A percentile compares a stretch with the other conserved stretches of the same genome.
Evolutionary conservation across 2,329 filamentous ascomycete genomes (phyloP).

Genomic region (Ceratocystis eucalypticola): DNA sequence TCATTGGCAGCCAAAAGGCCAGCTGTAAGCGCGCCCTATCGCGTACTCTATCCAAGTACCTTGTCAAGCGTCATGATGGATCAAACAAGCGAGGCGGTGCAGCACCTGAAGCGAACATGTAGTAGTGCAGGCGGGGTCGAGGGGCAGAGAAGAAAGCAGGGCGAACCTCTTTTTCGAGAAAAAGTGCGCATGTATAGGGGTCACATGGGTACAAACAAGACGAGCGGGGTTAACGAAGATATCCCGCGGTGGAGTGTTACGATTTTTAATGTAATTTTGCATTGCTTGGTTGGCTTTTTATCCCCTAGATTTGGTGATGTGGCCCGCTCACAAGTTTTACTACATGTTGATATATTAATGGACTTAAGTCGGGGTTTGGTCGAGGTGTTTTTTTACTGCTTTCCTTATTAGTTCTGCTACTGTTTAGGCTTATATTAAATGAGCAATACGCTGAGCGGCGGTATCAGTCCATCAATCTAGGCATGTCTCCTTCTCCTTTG

Average conservation of each 20-base stretch:
- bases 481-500: not conserved
- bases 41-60: slow-evolving; percentile 92
- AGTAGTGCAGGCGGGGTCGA: not conserved
- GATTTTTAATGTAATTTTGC: slow-evolving; percentile 4
- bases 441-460: not conserved
- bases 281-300: not conserved
- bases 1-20: slow-evolving; percentile 91
- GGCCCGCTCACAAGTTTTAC: too few species aligned
- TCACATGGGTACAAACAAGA: too few species aligned
- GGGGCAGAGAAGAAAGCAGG: not conserved
- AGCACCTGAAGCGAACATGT: slow-evolving; percentile 13
- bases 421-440: not conserved
- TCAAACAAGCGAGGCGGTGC: slow-evolving; percentile 6
- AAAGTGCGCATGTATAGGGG: too few species aligned
- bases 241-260: not conserved
- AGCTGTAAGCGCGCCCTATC: slow-evolving; percentile 94
- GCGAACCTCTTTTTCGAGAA: too few species aligned
- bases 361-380: not conserved
- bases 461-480: not conserved
- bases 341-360: too few species aligned
- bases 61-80: slow-evolving; percentile 36
- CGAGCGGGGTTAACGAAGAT: not conserved
- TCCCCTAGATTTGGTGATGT: too few species aligned
- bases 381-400: not conserved
- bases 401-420: not conserved